phyloP scores from a whole-genome alignment of 495 filamentous ascomycete genomes.

The Viridothelium virens region DNA sequence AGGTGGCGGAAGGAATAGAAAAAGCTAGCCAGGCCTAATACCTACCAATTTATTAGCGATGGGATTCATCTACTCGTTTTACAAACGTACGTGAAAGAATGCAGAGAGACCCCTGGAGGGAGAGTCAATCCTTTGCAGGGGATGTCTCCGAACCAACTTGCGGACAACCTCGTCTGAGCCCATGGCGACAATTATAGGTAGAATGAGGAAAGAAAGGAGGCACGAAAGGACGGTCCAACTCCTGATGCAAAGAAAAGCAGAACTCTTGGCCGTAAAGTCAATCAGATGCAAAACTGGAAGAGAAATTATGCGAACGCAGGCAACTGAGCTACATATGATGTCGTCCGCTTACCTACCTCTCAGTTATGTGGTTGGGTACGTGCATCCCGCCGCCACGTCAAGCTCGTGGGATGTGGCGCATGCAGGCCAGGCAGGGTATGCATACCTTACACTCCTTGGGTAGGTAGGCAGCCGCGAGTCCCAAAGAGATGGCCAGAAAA shows the following conservation, averaged over 20 bases:
- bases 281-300: not conserved
- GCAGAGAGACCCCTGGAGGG: conserved; percentile 64
- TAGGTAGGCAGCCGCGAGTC: too few species aligned
- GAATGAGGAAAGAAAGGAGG: not conserved
- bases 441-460: too few species aligned
- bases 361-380: too few species aligned
- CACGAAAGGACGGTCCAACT: not conserved
- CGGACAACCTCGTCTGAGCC: conserved; percentile 15
- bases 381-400: too few species aligned
- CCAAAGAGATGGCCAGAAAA: too few species aligned
- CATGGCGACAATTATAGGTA: conserved; percentile 7
- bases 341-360: not conserved
- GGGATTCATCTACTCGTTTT: not conserved
- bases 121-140: conserved; percentile 62
- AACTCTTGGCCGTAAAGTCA: not conserved
- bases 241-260: not conserved
- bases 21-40: conserved; percentile 59
- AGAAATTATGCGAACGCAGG: not conserved
- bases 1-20: conserved; percentile 58
- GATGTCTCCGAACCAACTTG: conserved; percentile 42
- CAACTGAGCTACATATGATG: not conserved
- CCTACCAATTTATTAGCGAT: conserved; percentile 25
- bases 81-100: conserved; percentile 53
- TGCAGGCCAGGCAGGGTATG: too few species aligned
- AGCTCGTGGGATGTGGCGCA: too few species aligned